Evolutionary conservation across 2,329 filamentous ascomycete species (phyloP), one percentile per base, ranked within the genome.

Genomic region (Stenocarpella maydis): DNA sequence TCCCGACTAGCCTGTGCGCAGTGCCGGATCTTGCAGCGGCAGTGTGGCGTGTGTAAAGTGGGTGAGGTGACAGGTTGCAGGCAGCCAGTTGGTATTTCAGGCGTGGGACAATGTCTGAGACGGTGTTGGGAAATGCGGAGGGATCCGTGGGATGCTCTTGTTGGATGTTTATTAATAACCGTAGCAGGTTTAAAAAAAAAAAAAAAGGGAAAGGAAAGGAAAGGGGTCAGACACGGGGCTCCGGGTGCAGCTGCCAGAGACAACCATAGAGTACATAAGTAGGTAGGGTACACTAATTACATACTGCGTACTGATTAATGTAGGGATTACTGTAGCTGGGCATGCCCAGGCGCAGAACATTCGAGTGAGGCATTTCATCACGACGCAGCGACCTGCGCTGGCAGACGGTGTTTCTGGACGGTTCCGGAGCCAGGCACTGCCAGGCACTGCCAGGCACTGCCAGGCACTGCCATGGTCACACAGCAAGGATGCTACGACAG

Each of bases 21-120:
- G 41, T 41, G 49, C 52, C 52, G 41, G 65, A 67, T 67, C 52
- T 67, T 67, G 52, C 65, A 67, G 65, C 28, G 54, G 41, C 50
- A 58, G 52, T 67, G 43, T 54, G 52, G 52, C 41, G n/a, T 65
- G 28, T 14, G n/a, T n/a, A n/a, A n/a, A n/a, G 43, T 24, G 47
- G 28, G 41, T 49, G 64, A 55, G 41, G 41, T 60, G 53, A 31
- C 43, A 58, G 52, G 15, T 28, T n/a, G 50, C 24, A 67, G 53
- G 58, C 58, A 63, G 26, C 58, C 58, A 63, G 43, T 49, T 63
- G 26, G 14, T 47, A 17, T 34, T 12, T 45, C 37, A 37, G 43
- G 28, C 24, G 58, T 43, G 58, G 58, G 58, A 61, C 26, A 7
- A 26, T 21, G 12, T 26, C 47, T n/a, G 55, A 1, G 58, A 34